Base-by-base conservation (phyloP, 441 rosid genomes). In the Brassica balearica region DNA sequence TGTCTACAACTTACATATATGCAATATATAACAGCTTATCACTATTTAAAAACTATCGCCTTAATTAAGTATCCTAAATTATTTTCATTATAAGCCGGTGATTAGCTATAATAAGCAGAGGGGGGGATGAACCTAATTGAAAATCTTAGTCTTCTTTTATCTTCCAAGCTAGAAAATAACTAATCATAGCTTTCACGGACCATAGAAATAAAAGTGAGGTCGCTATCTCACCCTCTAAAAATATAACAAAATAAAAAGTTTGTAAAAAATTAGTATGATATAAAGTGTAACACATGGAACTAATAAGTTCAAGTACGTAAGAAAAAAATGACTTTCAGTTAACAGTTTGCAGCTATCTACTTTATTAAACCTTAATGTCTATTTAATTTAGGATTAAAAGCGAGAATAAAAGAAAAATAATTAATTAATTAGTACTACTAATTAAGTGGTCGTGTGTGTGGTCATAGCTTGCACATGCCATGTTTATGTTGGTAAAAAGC, bases 401-500 rank as follows among this genome's bases (percentile, higher is more conserved):
- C 71, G 20, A 58, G 41, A 43, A 64, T 74, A n/a, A 69, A 61
- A 72, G 61, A 6, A 0, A 63, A 43, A 65, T 41, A 3, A 56
- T 43, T 56, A 14, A n/a, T 48, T 48, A 48, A n/a, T 48, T 48
- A 48, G 17, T 48, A 68, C 43, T 20, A 58, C 29, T 58, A 60
- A 8, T 65, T 75, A 65, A 65, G 65, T 65, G 79, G 72, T 75
- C 83, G 80, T 65, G 59, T 75, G 76, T 43, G 69, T 69, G 72
- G 76, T 14, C 65, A 65, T 36, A 75, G 76, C 63, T 74, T 79
- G 79, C 82, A 75, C 76, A 80, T 80, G 69, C 68, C 56, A 70
- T 80, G 80, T 71, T 69, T 69, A 51, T 38, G 75, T 64, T 51
- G 53, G 63, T 53, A 11, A 70, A 70, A 3, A 41, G 38, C 43